These are phyloP conservation scores for Agaricus blazei DNA, from an alignment of 768 basidiomycete species.

Conservation along the genomic window DNA sequence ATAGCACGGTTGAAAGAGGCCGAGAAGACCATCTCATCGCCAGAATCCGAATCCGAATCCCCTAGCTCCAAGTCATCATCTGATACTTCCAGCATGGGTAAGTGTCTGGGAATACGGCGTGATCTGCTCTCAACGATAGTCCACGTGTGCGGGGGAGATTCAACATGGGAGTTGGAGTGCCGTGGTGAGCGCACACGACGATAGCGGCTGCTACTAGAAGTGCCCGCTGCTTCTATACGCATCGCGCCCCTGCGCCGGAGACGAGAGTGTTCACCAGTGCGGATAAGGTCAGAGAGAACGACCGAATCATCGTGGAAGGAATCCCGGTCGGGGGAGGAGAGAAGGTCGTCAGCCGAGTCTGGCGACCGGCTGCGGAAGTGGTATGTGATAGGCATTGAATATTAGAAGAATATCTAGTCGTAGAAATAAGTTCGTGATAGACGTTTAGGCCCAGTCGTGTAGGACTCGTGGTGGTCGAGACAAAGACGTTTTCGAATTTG, in stretches of 20 bases:
- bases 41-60: constrained; percentile 12
- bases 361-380: constrained; percentile 1
- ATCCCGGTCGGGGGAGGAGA: not conserved
- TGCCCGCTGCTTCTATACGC: constrained; percentile 42
- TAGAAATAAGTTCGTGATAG: not conserved
- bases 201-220: constrained; percentile 3
- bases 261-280: constrained; percentile 69
- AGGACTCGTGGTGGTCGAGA: not conserved
- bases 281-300: constrained; percentile 67
- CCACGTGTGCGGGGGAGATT: constrained; percentile 8
- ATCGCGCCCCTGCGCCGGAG: constrained; percentile 71
- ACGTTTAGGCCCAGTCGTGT: not conserved
- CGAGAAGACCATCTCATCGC: constrained; percentile 12
- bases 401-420: constrained; percentile 3
- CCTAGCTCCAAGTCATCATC: constrained; percentile 8
- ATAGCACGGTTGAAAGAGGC: constrained; percentile 3
- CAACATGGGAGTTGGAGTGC: constrained; percentile 11
- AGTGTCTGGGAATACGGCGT: constrained; percentile 3
- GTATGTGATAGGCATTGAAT: constrained; percentile 8
- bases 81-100: constrained; percentile 6
- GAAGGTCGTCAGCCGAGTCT: not conserved
- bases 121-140: constrained; percentile 5
- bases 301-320: constrained; percentile 51
- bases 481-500: not conserved
- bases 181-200: constrained; percentile 5